phyloP scores from a whole-genome alignment of 163 green algal genomes.

The Prototheca wickerhamii region DNA sequence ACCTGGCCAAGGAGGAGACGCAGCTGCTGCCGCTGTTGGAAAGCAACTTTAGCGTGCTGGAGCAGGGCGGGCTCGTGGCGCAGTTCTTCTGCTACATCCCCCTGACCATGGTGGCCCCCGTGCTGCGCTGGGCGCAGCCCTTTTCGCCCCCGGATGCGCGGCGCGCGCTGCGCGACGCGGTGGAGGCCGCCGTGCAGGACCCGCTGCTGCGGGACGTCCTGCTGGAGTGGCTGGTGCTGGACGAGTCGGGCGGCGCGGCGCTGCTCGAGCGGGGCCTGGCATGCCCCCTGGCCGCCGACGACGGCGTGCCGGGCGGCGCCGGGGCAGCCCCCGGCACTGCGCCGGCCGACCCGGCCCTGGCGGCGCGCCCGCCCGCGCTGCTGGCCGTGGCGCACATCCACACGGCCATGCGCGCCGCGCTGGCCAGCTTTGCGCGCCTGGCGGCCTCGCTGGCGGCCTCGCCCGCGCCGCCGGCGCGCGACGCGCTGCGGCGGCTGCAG shows the following conservation, averaged over 20 bases:
- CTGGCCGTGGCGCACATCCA: slow-evolving; percentile 73
- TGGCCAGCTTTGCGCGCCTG: slow-evolving; percentile 51
- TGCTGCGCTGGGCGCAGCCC: slow-evolving; percentile 71
- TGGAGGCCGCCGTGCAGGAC: slow-evolving; percentile 59
- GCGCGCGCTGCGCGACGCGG: slow-evolving; percentile 24
- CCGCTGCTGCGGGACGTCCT: slow-evolving; percentile 67
- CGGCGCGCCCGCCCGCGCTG: slow-evolving; percentile 16
- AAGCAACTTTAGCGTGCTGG: slow-evolving; percentile 66
- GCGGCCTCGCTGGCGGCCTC: slow-evolving; percentile 29
- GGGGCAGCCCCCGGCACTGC: background rate
- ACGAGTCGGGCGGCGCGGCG: background rate
- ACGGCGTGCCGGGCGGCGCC: background rate
- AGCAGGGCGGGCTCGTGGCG: slow-evolving; percentile 63
- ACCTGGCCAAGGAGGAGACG: slow-evolving; percentile 90
- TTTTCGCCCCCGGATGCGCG: slow-evolving; percentile 32
- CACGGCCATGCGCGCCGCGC: slow-evolving; percentile 47
- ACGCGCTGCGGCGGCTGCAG: slow-evolving; percentile 36
- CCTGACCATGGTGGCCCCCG: slow-evolving; percentile 54
- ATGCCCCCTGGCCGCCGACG: background rate
- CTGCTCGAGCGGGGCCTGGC: background rate
- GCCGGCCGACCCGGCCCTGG: too few relatives aligned
- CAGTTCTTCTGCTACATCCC: slow-evolving; percentile 95
- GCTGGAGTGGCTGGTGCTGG: slow-evolving; percentile 62
- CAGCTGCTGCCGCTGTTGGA: slow-evolving; percentile 88
- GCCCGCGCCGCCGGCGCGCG: background rate